Conservation (phyloP, 495 filamentous ascomycete species). For the Mytilinidion resinicola region DNA sequence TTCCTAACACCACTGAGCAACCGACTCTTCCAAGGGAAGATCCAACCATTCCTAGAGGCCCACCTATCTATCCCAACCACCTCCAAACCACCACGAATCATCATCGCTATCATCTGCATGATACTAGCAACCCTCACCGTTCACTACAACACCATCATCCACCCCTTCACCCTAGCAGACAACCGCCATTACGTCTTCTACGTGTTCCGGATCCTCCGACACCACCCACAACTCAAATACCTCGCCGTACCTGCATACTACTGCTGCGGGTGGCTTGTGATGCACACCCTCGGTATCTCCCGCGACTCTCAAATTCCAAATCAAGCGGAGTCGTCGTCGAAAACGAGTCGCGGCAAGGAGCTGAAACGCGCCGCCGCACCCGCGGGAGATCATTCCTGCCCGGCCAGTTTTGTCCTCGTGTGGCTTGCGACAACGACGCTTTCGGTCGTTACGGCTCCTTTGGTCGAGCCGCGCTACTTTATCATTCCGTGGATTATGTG, state of each 20-base stretch:
- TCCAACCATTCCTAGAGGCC: constrained; percentile 10
- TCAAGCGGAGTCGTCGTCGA: neutral
- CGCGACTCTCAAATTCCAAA: neutral
- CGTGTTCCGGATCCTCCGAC: constrained; percentile 73
- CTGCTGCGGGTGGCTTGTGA: constrained; percentile 52
- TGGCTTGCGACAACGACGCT: constrained; percentile 67
- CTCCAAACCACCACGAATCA: constrained; percentile 33
- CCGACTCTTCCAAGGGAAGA: constrained; percentile 9
- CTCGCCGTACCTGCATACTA: constrained; percentile 58
- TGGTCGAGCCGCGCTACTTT: constrained; percentile 93
- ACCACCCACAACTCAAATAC: constrained; percentile 59
- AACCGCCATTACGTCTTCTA: constrained; percentile 98
- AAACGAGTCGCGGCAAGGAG: neutral
- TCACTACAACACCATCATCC: constrained; percentile 82
- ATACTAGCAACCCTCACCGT: constrained; percentile 52
- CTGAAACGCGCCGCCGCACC: too few species aligned
- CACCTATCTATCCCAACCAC: constrained; percentile 31
- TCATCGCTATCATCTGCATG: constrained; percentile 38
- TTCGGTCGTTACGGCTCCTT: constrained; percentile 76
- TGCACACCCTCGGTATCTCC: constrained; percentile 49
- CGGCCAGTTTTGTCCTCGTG: constrained; percentile 55
- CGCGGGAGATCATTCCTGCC: constrained; percentile 28
- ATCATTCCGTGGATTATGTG: constrained; percentile 94
- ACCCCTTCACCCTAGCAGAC: constrained; percentile 93
- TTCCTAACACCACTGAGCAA: constrained; percentile 24